A percentile compares a stretch with the other conserved stretches of the same genome.
Conservation (phyloP, 768 basidiomycete species). For the Leccinum sublutescens region DNA sequence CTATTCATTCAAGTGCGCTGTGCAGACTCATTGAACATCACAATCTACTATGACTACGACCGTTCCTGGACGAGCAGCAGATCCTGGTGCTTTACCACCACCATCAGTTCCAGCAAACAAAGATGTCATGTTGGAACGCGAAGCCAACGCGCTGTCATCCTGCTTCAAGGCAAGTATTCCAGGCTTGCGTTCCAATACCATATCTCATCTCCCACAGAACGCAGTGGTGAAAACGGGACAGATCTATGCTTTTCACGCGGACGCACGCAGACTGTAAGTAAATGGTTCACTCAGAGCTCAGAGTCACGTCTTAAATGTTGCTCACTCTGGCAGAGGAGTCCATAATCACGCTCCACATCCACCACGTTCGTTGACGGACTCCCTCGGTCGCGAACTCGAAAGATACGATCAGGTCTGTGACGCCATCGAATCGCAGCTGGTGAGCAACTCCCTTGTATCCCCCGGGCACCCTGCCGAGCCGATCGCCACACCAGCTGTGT, state of each 20-base stretch:
- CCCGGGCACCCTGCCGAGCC: neutral
- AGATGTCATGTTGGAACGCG: slow-evolving; percentile 55
- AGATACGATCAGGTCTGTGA: slow-evolving; percentile 81
- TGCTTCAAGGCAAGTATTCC: slow-evolving; percentile 53
- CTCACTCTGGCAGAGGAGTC: slow-evolving; percentile 45
- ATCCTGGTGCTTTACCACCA: slow-evolving; percentile 43
- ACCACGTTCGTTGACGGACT: slow-evolving; percentile 59
- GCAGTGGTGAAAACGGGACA: slow-evolving; percentile 71
- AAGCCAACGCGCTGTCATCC: slow-evolving; percentile 54
- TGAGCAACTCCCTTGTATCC: slow-evolving; percentile 33
- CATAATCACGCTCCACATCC: slow-evolving; percentile 57
- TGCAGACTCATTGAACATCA: slow-evolving; percentile 43
- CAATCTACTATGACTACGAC: slow-evolving; percentile 23
- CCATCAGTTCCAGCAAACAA: slow-evolving; percentile 43
- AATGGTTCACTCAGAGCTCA: neutral
- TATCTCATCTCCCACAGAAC: slow-evolving; percentile 37
- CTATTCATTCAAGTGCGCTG: slow-evolving; percentile 17
- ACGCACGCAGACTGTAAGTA: slow-evolving; percentile 62
- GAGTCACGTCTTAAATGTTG: neutral
- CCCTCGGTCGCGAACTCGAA: slow-evolving; percentile 72
- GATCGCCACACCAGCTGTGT: slow-evolving; percentile 48
- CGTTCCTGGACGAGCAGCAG: slow-evolving; percentile 28
- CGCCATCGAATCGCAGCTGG: slow-evolving; percentile 69
- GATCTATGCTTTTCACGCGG: slow-evolving; percentile 67
- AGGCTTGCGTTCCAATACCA: neutral